Evolutionary conservation across 257 asterid genomes (phyloP), one percentile per base, ranked within the genome.

Genomic region (Cinchona pubescens): DNA sequence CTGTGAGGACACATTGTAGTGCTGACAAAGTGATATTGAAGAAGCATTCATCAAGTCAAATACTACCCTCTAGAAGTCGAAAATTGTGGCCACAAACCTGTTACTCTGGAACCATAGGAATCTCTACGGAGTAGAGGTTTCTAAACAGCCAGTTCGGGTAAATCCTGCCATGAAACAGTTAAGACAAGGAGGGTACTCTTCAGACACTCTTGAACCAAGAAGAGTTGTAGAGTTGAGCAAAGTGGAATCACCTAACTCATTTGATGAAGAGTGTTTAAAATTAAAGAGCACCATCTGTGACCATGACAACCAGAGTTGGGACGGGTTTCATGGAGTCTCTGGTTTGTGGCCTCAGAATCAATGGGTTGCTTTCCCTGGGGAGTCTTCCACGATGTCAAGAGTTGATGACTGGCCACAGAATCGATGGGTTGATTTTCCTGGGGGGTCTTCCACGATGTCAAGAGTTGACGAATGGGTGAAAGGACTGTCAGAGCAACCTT

Each of bases 71-170:
- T 2, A 80, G 92, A 48, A 92, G 94, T 79, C 84, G 90, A 66
- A 88, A 84, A 67, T 59, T 90, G 67, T 88, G 96, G 96, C 87
- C 96, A 97, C 89, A 87, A 75, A n/a, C n/a, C 67, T 88, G 77
- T 88, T 89, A 75, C 88, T 90, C 7, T 92, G 97, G 97, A 92
- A 94, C 84, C 96, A 88, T 78, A 83, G 92, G 80, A 89, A 90
- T 82, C 79, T 83, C 25, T 88, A 88, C 12, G 79, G 53, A 74
- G 15, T 79, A 56, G 72, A 72, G 32, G 65, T 69, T 49, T 69
- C 67, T n/a, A 79, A 79, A 74, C 80, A 16, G 38, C 81, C 83
- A 35, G 27, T 81, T 73, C 82, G 75, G 53, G 71, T 16, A 67
- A 79, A 82, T 69, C 82, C 67, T 49, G 76, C 71, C 45, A 69